These are phyloP conservation scores for Paradendryphiella salina DNA, from an alignment of 2,329 filamentous ascomycete species.

Conservation along the genomic window DNA sequence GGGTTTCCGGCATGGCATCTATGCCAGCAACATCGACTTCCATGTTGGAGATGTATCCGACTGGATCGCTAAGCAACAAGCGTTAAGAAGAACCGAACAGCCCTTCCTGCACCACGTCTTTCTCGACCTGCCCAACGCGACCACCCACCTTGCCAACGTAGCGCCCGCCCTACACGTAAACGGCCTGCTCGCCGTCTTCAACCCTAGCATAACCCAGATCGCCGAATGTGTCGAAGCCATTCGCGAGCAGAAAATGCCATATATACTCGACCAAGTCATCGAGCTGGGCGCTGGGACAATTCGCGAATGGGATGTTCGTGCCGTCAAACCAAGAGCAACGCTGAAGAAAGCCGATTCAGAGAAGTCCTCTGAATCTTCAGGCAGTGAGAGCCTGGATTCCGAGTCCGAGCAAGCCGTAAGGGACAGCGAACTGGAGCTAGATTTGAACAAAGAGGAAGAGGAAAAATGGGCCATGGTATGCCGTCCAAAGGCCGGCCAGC, in stretches of 20 bases:
- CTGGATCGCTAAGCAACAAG: constrained; percentile 61
- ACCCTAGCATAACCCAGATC: constrained; percentile 78
- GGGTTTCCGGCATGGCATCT: constrained; percentile 70
- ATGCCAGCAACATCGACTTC: constrained; percentile 72
- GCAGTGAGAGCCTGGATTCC: constrained; percentile 20
- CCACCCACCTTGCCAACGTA: constrained; percentile 57
- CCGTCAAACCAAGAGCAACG: constrained; percentile 49
- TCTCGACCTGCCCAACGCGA: constrained; percentile 70
- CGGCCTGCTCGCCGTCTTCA: constrained; percentile 70
- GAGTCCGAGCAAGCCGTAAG: constrained; percentile 30
- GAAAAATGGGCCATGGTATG: constrained; percentile 46
- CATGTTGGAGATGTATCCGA: constrained; percentile 67
- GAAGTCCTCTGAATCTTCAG: constrained; percentile 12
- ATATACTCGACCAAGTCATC: constrained; percentile 62
- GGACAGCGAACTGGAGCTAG: constrained; percentile 35
- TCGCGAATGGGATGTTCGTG: constrained; percentile 66
- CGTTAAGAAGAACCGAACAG: constrained; percentile 36
- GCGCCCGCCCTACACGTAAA: constrained; percentile 64
- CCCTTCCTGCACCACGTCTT: constrained; percentile 73
- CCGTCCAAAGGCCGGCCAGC: constrained; percentile 43
- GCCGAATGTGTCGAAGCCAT: constrained; percentile 63
- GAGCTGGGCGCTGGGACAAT: constrained; percentile 62
- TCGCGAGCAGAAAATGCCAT: constrained; percentile 58
- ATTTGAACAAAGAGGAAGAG: constrained; percentile 28
- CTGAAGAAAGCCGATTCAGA: constrained; percentile 26